A percentile compares a stretch with the other conserved stretches of the same genome.
Conservation (phyloP, 106 monocot species). For the Dactylorhiza incarnata region DNA sequence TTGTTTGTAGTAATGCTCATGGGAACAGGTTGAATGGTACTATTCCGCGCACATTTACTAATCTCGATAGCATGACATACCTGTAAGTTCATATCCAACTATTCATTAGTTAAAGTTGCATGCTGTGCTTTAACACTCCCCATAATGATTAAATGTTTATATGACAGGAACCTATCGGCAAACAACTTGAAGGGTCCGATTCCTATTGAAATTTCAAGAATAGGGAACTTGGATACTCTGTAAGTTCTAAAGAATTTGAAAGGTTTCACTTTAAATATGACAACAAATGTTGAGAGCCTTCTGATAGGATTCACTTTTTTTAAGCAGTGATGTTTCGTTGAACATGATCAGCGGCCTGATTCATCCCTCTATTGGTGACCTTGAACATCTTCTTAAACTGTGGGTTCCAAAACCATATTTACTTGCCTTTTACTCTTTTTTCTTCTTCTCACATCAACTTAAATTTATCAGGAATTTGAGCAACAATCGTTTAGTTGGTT, state of each 20-base stretch:
- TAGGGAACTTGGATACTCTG: constrained; percentile 87
- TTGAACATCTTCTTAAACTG: constrained; percentile 96
- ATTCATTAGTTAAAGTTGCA: not conserved
- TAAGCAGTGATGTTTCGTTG: constrained; percentile 65
- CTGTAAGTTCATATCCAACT: constrained; percentile 40
- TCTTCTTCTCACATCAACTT: not conserved
- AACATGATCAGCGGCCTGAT: constrained; percentile 73
- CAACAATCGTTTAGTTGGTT: constrained; percentile 61
- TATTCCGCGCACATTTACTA: constrained; percentile 52
- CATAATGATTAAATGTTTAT: not conserved
- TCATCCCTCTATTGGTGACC: constrained; percentile 76
- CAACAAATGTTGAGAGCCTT: not conserved
- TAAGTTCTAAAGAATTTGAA: constrained; percentile 28
- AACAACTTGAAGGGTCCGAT: constrained; percentile 69
- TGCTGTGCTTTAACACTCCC: not conserved
- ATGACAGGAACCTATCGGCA: constrained; percentile 74
- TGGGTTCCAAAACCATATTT: constrained; percentile 17
- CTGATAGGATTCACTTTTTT: not conserved
- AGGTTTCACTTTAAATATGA: not conserved
- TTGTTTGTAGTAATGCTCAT: constrained; percentile 39
- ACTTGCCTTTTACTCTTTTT: not conserved
- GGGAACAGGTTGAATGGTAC: constrained; percentile 62
- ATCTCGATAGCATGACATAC: constrained; percentile 81
- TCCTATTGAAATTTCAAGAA: constrained; percentile 76
- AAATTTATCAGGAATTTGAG: constrained; percentile 61